Evolutionary conservation across 441 rosid species (phyloP).

Genomic region (Kokia cookei): DNA sequence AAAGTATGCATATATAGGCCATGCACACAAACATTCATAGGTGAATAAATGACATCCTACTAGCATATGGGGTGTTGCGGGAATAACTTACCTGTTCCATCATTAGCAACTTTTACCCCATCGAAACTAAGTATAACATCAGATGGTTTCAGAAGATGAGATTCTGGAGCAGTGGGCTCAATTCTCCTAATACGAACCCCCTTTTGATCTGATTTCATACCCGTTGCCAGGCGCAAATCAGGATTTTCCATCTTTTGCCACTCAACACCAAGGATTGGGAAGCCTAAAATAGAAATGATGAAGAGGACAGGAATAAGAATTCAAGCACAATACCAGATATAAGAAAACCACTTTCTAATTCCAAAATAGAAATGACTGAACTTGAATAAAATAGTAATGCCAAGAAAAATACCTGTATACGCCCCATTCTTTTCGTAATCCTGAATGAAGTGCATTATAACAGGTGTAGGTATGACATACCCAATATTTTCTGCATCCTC

Average conservation of each 20-base stretch:
- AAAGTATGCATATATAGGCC: background rate
- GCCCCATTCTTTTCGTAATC: constrained; percentile 86
- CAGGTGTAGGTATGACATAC: constrained; percentile 96
- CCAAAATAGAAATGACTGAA: background rate
- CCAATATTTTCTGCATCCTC: constrained; percentile 94
- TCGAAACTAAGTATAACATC: constrained; percentile 86
- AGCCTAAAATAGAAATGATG: constrained; percentile 39
- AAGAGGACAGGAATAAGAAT: background rate
- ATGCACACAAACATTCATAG: background rate
- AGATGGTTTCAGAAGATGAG: constrained; percentile 72
- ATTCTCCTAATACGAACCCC: constrained; percentile 90
- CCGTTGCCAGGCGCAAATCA: constrained; percentile 72
- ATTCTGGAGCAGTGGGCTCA: constrained; percentile 86
- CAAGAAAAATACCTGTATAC: constrained; percentile 58
- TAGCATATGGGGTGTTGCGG: background rate
- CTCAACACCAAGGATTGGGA: constrained; percentile 85
- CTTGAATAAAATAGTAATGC: background rate
- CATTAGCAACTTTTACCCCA: constrained; percentile 85
- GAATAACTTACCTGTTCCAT: constrained; percentile 69
- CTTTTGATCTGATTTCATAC: constrained; percentile 82
- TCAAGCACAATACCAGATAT: background rate
- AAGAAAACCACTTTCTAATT: background rate
- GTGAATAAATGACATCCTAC: background rate
- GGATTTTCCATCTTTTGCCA: constrained; percentile 99
- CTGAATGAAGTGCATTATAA: constrained; percentile 75